Conservation (phyloP, 2,329 filamentous ascomycete genomes). For the Hortaea werneckii region DNA sequence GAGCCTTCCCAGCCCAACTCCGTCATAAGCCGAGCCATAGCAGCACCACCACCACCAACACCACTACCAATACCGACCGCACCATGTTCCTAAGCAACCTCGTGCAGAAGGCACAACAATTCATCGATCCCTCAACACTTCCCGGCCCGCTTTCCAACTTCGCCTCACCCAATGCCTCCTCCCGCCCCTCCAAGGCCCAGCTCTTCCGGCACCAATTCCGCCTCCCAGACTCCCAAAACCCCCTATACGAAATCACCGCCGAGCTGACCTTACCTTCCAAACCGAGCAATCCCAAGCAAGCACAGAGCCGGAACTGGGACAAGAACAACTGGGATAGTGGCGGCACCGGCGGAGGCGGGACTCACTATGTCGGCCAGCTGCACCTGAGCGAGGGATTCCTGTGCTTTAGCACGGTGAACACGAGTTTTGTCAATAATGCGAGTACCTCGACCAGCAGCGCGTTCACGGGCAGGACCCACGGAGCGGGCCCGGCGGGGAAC, state of each 20-base stretch:
- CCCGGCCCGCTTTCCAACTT: slow-evolving; percentile 38
- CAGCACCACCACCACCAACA: no score
- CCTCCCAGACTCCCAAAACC: slow-evolving; percentile 81
- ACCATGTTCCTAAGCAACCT: slow-evolving; percentile 63
- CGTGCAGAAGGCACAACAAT: slow-evolving; percentile 89
- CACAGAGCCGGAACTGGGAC: slow-evolving; percentile 42
- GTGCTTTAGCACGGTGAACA: slow-evolving; percentile 90
- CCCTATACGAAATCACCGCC: slow-evolving; percentile 90
- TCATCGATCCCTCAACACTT: slow-evolving; percentile 82
- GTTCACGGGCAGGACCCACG: slow-evolving; percentile 88
- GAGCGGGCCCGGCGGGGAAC: slow-evolving; percentile 85
- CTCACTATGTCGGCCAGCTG: slow-evolving; percentile 78
- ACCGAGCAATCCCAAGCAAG: slow-evolving; percentile 17
- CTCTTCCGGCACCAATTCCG: slow-evolving; percentile 96
- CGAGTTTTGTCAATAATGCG: slow-evolving; percentile 73
- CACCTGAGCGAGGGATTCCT: slow-evolving; percentile 91
- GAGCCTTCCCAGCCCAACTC: not conserved
- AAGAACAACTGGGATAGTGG: slow-evolving; percentile 47
- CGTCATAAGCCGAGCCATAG: no score
- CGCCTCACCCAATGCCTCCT: slow-evolving; percentile 51
- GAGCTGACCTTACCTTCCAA: slow-evolving; percentile 75
- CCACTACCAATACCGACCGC: no score
- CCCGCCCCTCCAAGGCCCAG: slow-evolving; percentile 81
- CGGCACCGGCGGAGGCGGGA: slow-evolving; percentile 55
- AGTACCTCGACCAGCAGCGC: slow-evolving; percentile 69